Conservation (phyloP, 2,329 filamentous ascomycete species). For the Trichoderma gracile region DNA sequence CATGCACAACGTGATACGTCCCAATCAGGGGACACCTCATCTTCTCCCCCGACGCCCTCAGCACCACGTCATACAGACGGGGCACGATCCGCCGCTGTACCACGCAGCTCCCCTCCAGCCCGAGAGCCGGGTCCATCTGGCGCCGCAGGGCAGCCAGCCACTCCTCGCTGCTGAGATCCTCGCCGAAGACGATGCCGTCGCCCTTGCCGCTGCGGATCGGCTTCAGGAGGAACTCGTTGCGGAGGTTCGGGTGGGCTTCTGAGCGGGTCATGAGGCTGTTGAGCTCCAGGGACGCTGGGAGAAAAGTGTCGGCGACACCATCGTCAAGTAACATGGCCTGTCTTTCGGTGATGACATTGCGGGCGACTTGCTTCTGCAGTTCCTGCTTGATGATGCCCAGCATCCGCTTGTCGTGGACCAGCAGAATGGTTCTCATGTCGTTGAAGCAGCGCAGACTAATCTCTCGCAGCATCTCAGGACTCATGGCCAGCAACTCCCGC, state of each 20-base stretch:
- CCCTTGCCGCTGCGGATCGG: constrained; percentile 44
- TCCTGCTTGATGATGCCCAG: constrained; percentile 43
- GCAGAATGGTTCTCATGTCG: constrained; percentile 43
- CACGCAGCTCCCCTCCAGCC: constrained; percentile 30
- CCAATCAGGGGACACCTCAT: constrained; percentile 38
- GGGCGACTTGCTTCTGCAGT: constrained; percentile 32
- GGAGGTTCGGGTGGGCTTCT: constrained; percentile 26
- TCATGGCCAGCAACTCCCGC: constrained; percentile 38
- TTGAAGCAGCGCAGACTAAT: constrained; percentile 44
- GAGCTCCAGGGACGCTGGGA: constrained; percentile 37
- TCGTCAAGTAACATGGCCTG: constrained; percentile 34
- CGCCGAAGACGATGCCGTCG: constrained; percentile 43
- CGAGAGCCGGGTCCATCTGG: constrained; percentile 24
- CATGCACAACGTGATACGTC: constrained; percentile 38
- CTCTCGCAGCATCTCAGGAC: constrained; percentile 38
- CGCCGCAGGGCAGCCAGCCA: constrained; percentile 35
- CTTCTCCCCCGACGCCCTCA: constrained; percentile 33
- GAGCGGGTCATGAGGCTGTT: constrained; percentile 28
- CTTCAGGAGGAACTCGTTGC: constrained; percentile 41
- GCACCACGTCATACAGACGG: constrained; percentile 38
- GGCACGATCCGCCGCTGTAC: constrained; percentile 38
- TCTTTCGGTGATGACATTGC: constrained; percentile 32
- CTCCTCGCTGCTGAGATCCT: constrained; percentile 35
- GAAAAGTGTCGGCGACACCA: constrained; percentile 39
- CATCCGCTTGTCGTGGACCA: constrained; percentile 48